Evolutionary conservation across 2,329 filamentous ascomycete genomes (phyloP).

Genomic region (Diaporthe velutina): DNA sequence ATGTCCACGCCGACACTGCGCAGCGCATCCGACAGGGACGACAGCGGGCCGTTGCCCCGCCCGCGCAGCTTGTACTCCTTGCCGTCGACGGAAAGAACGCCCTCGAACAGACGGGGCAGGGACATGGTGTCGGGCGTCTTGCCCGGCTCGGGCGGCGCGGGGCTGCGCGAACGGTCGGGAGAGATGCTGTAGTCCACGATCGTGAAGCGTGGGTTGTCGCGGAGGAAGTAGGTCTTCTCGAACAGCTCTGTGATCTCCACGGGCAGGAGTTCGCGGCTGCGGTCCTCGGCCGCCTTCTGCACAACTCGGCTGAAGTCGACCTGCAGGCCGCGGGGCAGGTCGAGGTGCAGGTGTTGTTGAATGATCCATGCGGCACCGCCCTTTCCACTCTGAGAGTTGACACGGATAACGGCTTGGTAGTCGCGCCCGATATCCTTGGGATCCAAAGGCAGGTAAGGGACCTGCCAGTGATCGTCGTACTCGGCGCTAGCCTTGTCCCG

Average conservation of each 20-base stretch:
- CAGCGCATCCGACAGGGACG: conserved; percentile 86
- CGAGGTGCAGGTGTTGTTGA: conserved; percentile 87
- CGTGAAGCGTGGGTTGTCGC: conserved; percentile 85
- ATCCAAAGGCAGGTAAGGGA: conserved; percentile 94
- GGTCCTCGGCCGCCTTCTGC: conserved; percentile 82
- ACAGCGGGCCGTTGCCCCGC: conserved; percentile 90
- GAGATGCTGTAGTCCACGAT: conserved; percentile 93
- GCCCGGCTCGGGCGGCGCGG: conserved; percentile 75
- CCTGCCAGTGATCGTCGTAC: conserved; percentile 80
- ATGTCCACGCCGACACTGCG: conserved; percentile 84
- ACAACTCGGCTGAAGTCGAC: conserved; percentile 91
- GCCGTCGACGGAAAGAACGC: conserved; percentile 86
- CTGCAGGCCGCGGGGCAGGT: conserved; percentile 92
- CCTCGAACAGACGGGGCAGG: conserved; percentile 84
- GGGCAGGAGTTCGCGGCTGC: conserved; percentile 86
- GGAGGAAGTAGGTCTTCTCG: conserved; percentile 87
- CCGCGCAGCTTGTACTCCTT: conserved; percentile 83
- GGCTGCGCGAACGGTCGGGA: conserved; percentile 83
- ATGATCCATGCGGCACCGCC: conserved; percentile 96
- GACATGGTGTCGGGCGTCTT: conserved; percentile 84
- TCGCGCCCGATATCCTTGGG: conserved; percentile 93
- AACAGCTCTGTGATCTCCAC: conserved; percentile 91
- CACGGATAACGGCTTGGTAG: conserved; percentile 98
- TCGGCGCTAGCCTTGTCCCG: conserved; percentile 72
- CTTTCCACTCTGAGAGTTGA: conserved; percentile 97